Base-by-base conservation (phyloP, 371 early-diverging fungal genomes). In the Rhizopus delemar region DNA sequence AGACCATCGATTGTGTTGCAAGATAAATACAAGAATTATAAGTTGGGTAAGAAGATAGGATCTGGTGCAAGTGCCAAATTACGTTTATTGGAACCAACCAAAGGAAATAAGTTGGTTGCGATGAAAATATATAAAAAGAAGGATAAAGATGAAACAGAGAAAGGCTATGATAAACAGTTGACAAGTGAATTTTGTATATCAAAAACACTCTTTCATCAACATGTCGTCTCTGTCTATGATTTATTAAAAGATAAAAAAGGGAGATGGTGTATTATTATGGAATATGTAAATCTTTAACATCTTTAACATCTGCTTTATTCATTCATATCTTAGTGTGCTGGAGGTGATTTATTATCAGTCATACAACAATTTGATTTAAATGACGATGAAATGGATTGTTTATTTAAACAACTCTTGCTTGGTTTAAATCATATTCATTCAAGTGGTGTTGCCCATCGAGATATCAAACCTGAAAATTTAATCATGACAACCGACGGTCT, bases 341-440 rank as follows among this genome's bases (percentile, higher is more conserved):
- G 84, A 15, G 87, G 86, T n/a, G 85, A 86, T 62, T 59, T 85
- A 32, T 80, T 82, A 45, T 59, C 74, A 7, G 53, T 86, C n/a
- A 68, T 85, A 32, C 79, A 57, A 49, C 69, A 56, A 50, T 72
- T 53, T 57, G 68, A 57, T 51, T 56, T 83, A 34, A 63, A 64
- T 8, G 72, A 77, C 45, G 60, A 63, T 5, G 84, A 81, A 43
- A 73, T 79, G 28, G 77, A 70, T 56, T 84, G 86, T 56, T 68
- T 79, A 8, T 87, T 86, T 57, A 70, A 96, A 71, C 98, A 98
- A 69, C 74, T 98, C 57, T 86, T 96, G 78, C 80, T 94, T 49
- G 94, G 97, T 49, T 84, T 99, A 46, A 91, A 92, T 50, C 95
- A 98, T 72, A 93, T 96, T 67, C 99, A 99, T 78, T 78, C 91